Conservation (phyloP, 179 eudicot genomes). For the Drosera spatulata region DNA sequence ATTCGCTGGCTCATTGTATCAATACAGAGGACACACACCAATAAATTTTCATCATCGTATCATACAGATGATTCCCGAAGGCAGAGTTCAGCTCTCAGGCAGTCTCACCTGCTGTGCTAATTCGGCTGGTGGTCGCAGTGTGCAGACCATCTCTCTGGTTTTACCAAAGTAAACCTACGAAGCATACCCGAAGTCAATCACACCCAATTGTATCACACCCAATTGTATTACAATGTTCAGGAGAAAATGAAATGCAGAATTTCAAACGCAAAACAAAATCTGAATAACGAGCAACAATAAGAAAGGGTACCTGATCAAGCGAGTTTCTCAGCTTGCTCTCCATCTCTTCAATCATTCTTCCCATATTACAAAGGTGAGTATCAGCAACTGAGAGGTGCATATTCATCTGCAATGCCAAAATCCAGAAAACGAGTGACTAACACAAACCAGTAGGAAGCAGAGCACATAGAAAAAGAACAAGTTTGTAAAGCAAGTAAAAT, state of each 20-base stretch:
- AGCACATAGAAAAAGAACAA: neutral
- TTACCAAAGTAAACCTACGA: slow-evolving; percentile 93
- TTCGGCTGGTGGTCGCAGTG: slow-evolving; percentile 80
- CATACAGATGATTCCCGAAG: too few species aligned
- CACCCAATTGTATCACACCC: neutral
- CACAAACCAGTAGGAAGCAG: neutral
- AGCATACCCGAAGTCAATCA: slow-evolving; percentile 2
- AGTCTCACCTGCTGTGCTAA: slow-evolving; percentile 43
- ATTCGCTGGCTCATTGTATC: too few species aligned
- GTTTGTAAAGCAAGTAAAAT: too few species aligned
- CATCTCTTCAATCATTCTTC: slow-evolving; percentile 95
- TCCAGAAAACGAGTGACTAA: neutral
- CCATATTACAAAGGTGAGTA: slow-evolving; percentile 96
- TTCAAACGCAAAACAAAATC: too few species aligned
- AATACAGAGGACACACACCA: too few species aligned
- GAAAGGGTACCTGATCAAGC: slow-evolving; percentile 60
- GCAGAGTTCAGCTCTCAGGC: slow-evolving; percentile 38
- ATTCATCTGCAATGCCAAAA: slow-evolving; percentile 46
- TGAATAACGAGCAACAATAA: neutral
- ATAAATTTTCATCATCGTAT: too few species aligned
- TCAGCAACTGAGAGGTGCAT: slow-evolving; percentile 81
- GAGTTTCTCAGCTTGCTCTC: slow-evolving; percentile 90
- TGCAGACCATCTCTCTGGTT: slow-evolving; percentile 98
- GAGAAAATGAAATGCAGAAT: too few species aligned
- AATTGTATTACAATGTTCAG: too few species aligned